phyloP scores from a whole-genome alignment of 2,329 filamentous ascomycete genomes.

The Neofusicoccum umdonicola region DNA sequence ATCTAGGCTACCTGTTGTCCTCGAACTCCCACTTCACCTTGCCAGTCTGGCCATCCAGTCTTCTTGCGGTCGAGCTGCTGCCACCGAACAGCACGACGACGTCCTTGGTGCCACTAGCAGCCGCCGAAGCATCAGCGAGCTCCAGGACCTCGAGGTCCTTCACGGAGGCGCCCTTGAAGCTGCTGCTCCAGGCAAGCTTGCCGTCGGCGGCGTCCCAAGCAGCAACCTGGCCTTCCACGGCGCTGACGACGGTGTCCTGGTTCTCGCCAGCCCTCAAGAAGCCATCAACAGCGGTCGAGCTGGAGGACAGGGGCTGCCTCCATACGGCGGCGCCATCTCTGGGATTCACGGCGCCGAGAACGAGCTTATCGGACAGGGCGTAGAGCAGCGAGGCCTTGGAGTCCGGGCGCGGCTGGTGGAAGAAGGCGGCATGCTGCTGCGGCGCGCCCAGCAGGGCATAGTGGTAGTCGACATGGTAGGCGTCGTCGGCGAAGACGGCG shows the following conservation, averaged over 20 bases:
- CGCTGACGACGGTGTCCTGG: slow-evolving; percentile 74
- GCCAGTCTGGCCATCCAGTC: slow-evolving; percentile 71
- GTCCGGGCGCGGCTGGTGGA: slow-evolving; percentile 78
- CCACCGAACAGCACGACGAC: slow-evolving; percentile 66
- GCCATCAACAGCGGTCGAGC: slow-evolving; percentile 25
- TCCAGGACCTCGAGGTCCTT: slow-evolving; percentile 76
- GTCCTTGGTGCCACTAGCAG: slow-evolving; percentile 56
- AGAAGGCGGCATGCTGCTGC: slow-evolving; percentile 82
- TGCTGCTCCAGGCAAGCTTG: slow-evolving; percentile 70
- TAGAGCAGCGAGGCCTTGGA: slow-evolving; percentile 89
- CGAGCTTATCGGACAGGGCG: slow-evolving; percentile 78
- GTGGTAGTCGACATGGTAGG: slow-evolving; percentile 89
- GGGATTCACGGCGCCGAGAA: slow-evolving; percentile 86
- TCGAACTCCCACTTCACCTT: slow-evolving; percentile 75
- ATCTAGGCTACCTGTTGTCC: slow-evolving; percentile 52
- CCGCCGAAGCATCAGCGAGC: slow-evolving; percentile 57
- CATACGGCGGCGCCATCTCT: slow-evolving; percentile 80
- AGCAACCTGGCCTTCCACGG: slow-evolving; percentile 66
- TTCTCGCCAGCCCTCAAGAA: slow-evolving; percentile 73
- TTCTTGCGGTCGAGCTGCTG: slow-evolving; percentile 60
- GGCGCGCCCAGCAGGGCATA: slow-evolving; percentile 83
- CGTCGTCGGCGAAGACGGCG: slow-evolving; percentile 86
- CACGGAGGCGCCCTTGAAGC: slow-evolving; percentile 55
- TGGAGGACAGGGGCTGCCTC: slow-evolving; percentile 70
- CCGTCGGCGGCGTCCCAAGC: slow-evolving; percentile 84